These are phyloP conservation scores for Zygotorulaspora mrakii DNA, from an alignment of 1,139 yeast species.

Conservation along the genomic window DNA sequence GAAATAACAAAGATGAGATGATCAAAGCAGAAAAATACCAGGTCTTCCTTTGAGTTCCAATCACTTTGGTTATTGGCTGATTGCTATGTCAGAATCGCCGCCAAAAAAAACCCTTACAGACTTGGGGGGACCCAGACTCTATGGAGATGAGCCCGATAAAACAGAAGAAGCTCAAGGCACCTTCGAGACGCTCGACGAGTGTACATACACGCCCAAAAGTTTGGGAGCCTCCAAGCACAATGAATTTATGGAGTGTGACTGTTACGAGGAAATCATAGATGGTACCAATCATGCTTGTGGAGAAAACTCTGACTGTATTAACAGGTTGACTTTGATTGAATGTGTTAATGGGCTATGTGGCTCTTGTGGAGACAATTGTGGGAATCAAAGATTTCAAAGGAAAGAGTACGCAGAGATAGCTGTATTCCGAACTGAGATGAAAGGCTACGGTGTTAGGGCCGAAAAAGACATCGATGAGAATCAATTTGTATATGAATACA, in stretches of 20 bases:
- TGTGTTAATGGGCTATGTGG: constrained; percentile 69
- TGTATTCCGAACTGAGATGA: constrained; percentile 73
- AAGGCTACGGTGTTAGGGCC: constrained; percentile 89
- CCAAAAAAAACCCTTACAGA: constrained; percentile 6
- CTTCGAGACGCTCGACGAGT: constrained; percentile 54
- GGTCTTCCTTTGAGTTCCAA: too few species aligned
- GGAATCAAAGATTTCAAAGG: constrained; percentile 82
- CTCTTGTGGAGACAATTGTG: constrained; percentile 74
- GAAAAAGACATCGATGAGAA: constrained; percentile 53
- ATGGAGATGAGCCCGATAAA: constrained; percentile 50
- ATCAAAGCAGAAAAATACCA: too few species aligned
- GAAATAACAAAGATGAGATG: too few species aligned
- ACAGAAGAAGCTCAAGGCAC: constrained; percentile 66
- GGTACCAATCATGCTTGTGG: constrained; percentile 70
- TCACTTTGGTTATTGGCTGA: constrained; percentile 5
- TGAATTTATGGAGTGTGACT: constrained; percentile 85
- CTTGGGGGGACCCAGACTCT: constrained; percentile 34
- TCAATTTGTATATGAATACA: constrained; percentile 80
- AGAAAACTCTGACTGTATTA: constrained; percentile 84
- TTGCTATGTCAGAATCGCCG: constrained; percentile 15
- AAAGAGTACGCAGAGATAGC: constrained; percentile 68
- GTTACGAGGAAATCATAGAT: constrained; percentile 42
- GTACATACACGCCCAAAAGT: constrained; percentile 56
- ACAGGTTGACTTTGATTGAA: constrained; percentile 86
- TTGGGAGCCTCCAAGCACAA: constrained; percentile 68